These are phyloP conservation scores for Beta lomatogona DNA, from an alignment of 179 eudicot species.

Conservation along the genomic window DNA sequence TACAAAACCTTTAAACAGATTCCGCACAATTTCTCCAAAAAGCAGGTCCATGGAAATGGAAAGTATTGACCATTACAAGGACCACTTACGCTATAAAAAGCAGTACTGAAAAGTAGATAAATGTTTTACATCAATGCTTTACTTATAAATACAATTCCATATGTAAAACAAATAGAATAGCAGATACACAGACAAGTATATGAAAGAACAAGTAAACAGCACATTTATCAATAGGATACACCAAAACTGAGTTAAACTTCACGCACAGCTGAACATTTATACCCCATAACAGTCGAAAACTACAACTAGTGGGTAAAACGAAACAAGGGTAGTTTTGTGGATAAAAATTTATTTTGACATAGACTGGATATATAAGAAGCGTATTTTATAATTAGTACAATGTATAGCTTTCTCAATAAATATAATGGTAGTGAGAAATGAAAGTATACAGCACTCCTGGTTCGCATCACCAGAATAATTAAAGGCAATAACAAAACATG, in stretches of 20 bases:
- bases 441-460: too few relatives aligned
- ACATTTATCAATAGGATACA: background rate
- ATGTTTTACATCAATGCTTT: background rate
- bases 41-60: background rate
- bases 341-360: background rate
- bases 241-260: background rate
- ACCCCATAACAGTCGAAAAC: background rate
- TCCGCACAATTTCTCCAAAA: background rate
- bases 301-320: constrained; percentile 5
- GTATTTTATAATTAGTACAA: background rate
- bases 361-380: background rate
- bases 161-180: background rate
- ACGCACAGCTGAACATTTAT: background rate
- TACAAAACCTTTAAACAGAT: background rate
- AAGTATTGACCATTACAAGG: background rate
- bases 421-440: too few relatives aligned
- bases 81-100: background rate
- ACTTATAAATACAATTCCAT: background rate
- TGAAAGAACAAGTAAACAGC: background rate
- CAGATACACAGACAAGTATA: background rate
- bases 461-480: background rate
- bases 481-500: background rate
- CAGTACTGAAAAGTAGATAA: background rate
- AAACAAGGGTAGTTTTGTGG: background rate
- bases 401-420: too few relatives aligned